Conservation (phyloP, 140 eudicot genomes). For the Cichorium intybus region DNA sequence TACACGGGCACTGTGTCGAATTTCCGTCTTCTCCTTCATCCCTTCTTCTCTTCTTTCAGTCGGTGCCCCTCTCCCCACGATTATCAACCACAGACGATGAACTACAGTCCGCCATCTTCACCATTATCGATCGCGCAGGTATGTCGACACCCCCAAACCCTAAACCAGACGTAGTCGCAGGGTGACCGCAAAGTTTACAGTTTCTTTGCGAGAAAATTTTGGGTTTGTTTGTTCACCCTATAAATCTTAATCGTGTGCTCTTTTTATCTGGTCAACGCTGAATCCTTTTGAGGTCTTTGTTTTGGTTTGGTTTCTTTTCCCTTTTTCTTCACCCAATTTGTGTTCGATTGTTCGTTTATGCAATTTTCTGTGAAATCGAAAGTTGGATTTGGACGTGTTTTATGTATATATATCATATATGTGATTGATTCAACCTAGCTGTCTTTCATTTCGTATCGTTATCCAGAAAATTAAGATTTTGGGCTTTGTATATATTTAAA, state of each 20-base stretch:
- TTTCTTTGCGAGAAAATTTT: slow-evolving; percentile 1
- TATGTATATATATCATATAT: neutral
- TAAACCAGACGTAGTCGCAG: neutral
- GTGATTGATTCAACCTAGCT: neutral
- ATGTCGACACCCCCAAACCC: too few species aligned
- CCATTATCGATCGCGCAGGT: too few species aligned
- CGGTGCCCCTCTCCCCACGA: too few species aligned
- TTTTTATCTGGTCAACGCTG: slow-evolving; percentile 18
- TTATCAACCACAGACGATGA: too few species aligned
- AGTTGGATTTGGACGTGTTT: neutral
- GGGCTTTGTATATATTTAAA: too few species aligned
- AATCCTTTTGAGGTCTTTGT: neutral
- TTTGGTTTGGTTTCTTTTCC: slow-evolving; percentile 14
- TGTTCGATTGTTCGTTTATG: slow-evolving; percentile 6
- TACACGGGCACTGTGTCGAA: too few species aligned
- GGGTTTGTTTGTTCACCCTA: slow-evolving; percentile 16
- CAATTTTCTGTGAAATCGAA: neutral
- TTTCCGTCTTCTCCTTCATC: too few species aligned
- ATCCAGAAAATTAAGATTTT: neutral
- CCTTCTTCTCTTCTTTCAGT: too few species aligned
- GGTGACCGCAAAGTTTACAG: slow-evolving; percentile 6
- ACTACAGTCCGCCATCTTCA: too few species aligned
- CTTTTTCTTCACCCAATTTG: neutral
- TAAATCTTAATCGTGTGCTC: neutral
- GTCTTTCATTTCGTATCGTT: neutral